Percentiles rank a stretch among this genome's conserved stretches.
Conservation (phyloP, 306 rosid genomes). For the Styphnolobium japonicum region DNA sequence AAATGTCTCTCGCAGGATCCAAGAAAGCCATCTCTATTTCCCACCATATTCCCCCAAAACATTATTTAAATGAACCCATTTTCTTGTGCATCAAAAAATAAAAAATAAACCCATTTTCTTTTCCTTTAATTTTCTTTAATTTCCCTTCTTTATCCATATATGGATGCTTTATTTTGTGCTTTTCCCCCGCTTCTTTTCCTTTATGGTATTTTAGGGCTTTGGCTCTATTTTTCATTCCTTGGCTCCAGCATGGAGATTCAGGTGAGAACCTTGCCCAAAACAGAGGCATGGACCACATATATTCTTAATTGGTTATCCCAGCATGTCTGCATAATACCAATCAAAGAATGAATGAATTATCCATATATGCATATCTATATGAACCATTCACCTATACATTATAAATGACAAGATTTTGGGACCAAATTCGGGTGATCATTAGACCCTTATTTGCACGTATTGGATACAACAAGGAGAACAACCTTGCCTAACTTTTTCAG, state of each 20-base stretch:
- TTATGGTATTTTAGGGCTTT: slow-evolving; percentile 25
- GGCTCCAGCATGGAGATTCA: slow-evolving; percentile 52
- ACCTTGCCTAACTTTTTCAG: slow-evolving; percentile 4
- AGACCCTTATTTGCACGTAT: slow-evolving; percentile 33
- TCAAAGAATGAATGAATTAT: slow-evolving; percentile 14
- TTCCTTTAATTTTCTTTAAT: slow-evolving; percentile 18
- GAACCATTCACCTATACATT: not conserved
- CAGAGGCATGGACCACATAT: slow-evolving; percentile 45
- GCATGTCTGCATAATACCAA: slow-evolving; percentile 39
- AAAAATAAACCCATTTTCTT: slow-evolving; percentile 29
- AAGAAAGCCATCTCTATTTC: slow-evolving; percentile 76
- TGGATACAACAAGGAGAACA: slow-evolving; percentile 8
- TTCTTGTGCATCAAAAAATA: no score
- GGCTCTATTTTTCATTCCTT: slow-evolving; percentile 31
- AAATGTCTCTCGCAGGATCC: slow-evolving; percentile 88
- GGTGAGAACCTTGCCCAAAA: slow-evolving; percentile 32
- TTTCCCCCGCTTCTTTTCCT: slow-evolving; percentile 9
- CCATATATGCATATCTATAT: slow-evolving; percentile 9
- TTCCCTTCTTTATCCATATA: slow-evolving; percentile 19
- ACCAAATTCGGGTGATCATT: slow-evolving; percentile 36
- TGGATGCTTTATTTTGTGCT: slow-evolving; percentile 17
- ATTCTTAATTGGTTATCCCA: slow-evolving; percentile 30
- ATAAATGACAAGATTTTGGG: slow-evolving; percentile 30
- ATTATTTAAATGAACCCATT: slow-evolving; percentile 24
- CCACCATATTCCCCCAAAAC: slow-evolving; percentile 56